Evolutionary conservation across 2,329 filamentous ascomycete species (phyloP), one percentile per base, ranked within the genome.

Genomic region (Fusarium camptoceras): DNA sequence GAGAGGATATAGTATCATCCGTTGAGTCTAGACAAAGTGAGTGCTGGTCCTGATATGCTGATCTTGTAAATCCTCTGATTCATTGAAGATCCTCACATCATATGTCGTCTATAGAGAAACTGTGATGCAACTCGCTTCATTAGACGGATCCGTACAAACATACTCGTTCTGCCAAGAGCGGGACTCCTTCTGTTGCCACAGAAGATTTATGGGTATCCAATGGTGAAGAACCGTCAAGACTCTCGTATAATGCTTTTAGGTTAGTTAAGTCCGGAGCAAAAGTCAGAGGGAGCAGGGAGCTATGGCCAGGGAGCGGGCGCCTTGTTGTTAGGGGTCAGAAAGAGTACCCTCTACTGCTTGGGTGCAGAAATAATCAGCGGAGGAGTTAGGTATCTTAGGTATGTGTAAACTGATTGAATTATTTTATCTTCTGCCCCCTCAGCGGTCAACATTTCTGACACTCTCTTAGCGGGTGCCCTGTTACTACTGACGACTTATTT

Each of bases 261-360:
- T 18, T 65, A 68, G 64, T 43, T 20, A 18, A 18, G 22, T 12
- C 18, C 11, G 24, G 10, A 37, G 53, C 14, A 55, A 18, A n/a
- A 22, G n/a, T 27, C 15, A 16, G 9, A 39, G 24, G 11, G 4
- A 18, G 18, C 22, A 59, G 25, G 42, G 27, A 63, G 46, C 62
- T 64, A 53, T 68, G 62, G 47, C 58, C 54, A 63, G 27, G 6
- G 57, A 66, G 51, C 25, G 24, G 25, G 28, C 3, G 34, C 24
- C 22, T 22, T 41, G 6, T 8, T 27, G n/a, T 27, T 15, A n/a
- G 9, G 34, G 34, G 0, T 18, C 34, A n/a, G 34, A 37, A 37
- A 37, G 18, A n/a, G 10, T 12, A n/a, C 4, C 10, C 18, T 37
- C 34, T 7, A 1, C 3, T 12, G 10, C 34, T 37, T 37, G 10